Conservation (phyloP, 1,284 basidiomycete species). For the Xerocomus minutiporus region DNA sequence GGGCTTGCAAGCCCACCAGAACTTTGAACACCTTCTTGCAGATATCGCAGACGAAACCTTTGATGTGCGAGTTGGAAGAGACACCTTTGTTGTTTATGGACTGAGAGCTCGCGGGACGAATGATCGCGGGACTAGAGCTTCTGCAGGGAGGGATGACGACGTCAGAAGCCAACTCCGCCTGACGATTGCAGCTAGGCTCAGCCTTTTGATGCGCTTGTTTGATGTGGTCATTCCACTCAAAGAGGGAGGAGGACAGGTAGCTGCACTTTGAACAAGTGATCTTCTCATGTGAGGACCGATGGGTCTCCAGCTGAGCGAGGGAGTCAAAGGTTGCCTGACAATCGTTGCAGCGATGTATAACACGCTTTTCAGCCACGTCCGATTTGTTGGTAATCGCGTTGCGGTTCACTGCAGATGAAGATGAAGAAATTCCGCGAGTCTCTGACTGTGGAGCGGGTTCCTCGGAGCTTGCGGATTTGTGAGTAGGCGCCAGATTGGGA, state of each 20-base stretch:
- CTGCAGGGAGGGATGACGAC: constrained; percentile 4
- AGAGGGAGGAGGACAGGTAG: constrained; percentile 18
- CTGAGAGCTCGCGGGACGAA: constrained; percentile 16
- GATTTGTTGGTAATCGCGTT: constrained; percentile 1
- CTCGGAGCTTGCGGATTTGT: constrained; percentile 2
- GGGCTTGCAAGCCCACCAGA: constrained; percentile 23
- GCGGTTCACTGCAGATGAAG: not conserved
- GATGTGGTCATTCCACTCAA: constrained; percentile 30
- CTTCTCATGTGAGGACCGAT: constrained; percentile 20
- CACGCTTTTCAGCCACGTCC: constrained; percentile 1
- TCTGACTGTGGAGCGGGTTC: constrained; percentile 2
- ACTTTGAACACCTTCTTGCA: constrained; percentile 28
- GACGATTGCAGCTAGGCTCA: constrained; percentile 4
- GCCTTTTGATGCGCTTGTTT: constrained; percentile 16
- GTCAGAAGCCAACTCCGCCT: constrained; percentile 3
- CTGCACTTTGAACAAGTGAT: constrained; percentile 29
- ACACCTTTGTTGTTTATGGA: constrained; percentile 8
- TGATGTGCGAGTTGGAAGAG: constrained; percentile 9
- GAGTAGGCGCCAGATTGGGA: constrained; percentile 7
- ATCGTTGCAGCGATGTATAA: constrained; percentile 16
- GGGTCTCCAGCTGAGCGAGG: constrained; percentile 21
- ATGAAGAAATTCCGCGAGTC: constrained; percentile 2
- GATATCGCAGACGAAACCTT: constrained; percentile 18
- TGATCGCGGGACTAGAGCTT: constrained; percentile 16
- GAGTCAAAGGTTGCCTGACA: constrained; percentile 21